Percentiles rank a stretch among this genome's conserved stretches.
Evolutionary conservation across 129 eudicot genomes (phyloP).

Genomic region (Cynara cardunculus): DNA sequence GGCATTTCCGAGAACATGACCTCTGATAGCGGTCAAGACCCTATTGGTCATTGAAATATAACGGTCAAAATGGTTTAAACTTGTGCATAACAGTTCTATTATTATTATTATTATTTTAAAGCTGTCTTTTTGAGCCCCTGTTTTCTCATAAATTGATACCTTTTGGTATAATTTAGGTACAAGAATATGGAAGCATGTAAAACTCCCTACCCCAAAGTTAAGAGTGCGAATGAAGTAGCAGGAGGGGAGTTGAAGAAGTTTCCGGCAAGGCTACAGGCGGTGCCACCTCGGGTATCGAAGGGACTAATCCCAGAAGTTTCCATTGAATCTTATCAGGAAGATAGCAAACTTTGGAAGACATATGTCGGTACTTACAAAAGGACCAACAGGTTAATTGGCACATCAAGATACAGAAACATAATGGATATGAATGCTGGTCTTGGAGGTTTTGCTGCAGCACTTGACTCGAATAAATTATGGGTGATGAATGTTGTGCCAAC

Average conservation of each 20-base stretch:
- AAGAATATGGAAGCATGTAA: slow-evolving; percentile 80
- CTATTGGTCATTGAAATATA: too few relatives aligned
- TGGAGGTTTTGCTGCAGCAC: slow-evolving; percentile 88
- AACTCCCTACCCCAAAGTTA: slow-evolving; percentile 71
- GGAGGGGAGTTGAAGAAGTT: slow-evolving; percentile 78
- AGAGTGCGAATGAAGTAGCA: slow-evolving; percentile 53
- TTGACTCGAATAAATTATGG: slow-evolving; percentile 75
- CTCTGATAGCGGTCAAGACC: too few relatives aligned
- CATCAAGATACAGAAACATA: slow-evolving; percentile 74
- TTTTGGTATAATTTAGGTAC: slow-evolving; percentile 49
- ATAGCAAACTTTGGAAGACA: slow-evolving; percentile 71
- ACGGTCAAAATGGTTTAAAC: too few relatives aligned
- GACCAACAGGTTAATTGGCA: slow-evolving; percentile 51
- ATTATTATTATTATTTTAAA: not conserved
- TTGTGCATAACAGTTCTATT: too few relatives aligned
- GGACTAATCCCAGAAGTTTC: slow-evolving; percentile 66
- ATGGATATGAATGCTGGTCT: slow-evolving; percentile 97
- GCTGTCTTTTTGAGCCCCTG: not conserved
- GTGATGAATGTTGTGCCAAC: slow-evolving; percentile 98
- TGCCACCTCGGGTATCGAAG: slow-evolving; percentile 69
- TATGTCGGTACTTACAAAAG: slow-evolving; percentile 64
- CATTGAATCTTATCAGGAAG: slow-evolving; percentile 66
- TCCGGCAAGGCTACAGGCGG: slow-evolving; percentile 74
- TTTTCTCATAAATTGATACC: not conserved
- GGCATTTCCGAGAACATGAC: too few relatives aligned